Base-by-base conservation (phyloP, 176 grass and related monocot genomes). In the Elaeis guineensis region DNA sequence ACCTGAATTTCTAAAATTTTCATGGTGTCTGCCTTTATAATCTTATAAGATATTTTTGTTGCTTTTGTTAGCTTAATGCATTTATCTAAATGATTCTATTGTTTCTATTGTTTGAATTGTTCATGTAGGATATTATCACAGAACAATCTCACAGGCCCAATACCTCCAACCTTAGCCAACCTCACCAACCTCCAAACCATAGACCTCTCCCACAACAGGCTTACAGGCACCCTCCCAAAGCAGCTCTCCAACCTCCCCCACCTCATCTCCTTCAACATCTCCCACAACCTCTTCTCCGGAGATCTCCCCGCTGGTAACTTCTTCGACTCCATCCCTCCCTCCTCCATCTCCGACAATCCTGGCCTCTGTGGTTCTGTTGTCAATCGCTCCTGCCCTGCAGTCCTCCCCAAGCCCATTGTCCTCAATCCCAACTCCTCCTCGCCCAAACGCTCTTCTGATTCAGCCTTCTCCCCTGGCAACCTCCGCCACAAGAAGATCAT, bases 351-450 rank as follows among this genome's bases (percentile, higher is more conserved):
- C 11, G 81, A 85, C 67, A 98, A 98, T 72, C 52, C 73, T 15
- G 84, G 81, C 21, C 66, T 98, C 29, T 92, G 87, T 51, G 83
- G 76, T 25, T 79, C 81, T 9, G 29, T 63, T 51, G 78, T 80
- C 65, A 98, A 98, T 61, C 58, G 69, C 55, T 91, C 87, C 59
- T 92, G 87, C 70, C 63, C 11, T 0, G 44, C 58, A 16, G 67
- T 86, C 51, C 86, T 98, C 74, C 93, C 93, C 17, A 98, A 98
- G 75, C 93, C 93, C 0, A 91, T 98, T 54, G 93, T 98, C 66
- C 77, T 98, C 22, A 98, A 98, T 24, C 93, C 93, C 24, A 98
- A 98, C 52, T 85, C 84, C n/a, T n/a, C 89, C 1, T 61, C 75
- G 9, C 70, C 78, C 48, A 75, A 69, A 22, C 77, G 81, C 0